Base-by-base conservation (phyloP, 164 flowering plant species). In the Buxus sempervirens region DNA sequence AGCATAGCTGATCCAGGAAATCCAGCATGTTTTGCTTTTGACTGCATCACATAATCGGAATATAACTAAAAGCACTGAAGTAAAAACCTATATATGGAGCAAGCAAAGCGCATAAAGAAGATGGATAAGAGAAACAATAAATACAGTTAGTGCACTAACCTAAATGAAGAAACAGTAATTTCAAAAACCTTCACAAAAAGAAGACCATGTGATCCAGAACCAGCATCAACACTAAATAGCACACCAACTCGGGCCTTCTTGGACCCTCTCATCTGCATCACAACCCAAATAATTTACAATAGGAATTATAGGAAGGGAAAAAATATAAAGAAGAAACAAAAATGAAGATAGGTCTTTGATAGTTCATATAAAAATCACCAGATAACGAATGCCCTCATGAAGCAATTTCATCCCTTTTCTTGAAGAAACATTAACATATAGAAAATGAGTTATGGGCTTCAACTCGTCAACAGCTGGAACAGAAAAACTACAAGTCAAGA, bases 391-490 rank as follows among this genome's bases (percentile, higher is more conserved):
- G 75, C 98, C 98, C 83, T 86, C 91, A 69, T 63, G 91, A 61
- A 96, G 90, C 69, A 96, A 80, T 72, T 86, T 87, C 54, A 88
- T 78, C 73, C 98, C 99, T 73, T 82, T 81, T 76, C 68, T 82
- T 67, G 96, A 85, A 24, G 88, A 72, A 45, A 83, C 74, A 78
- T 90, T 87, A 76, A 90, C 82, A 76, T 75, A 76, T 73, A 96
- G 85, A 76, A 90, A 84, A 86, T 96, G 98, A 76, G 98, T 89
- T 28, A 96, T 88, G 24, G 96, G 97, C 84, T 96, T 96, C 82
- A 93, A 56, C 69, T 90, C 93, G 80, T 96, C 99, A 8, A 72
- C 59, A 65, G 93, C 99, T 95, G 85, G 67, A 76, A 77, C 6
- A 68, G 56, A 70, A 54, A 38, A 63, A 45, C 23, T 64, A 54